phyloP scores from a whole-genome alignment of 164 flowering plant genomes.

The Hamamelis virginiana region DNA sequence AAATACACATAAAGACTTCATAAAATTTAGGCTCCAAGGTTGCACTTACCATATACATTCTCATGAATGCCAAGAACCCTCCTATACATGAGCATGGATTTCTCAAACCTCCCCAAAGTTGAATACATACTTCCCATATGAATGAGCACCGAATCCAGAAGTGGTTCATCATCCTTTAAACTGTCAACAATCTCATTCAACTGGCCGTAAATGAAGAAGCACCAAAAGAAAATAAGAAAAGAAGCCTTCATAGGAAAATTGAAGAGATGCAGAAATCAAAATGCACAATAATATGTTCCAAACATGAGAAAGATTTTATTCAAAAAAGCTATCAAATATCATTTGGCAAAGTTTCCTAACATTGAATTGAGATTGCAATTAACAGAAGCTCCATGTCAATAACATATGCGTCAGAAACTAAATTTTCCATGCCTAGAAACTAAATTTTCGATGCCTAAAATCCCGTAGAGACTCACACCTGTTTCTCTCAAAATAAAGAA shows the following conservation, averaged over 20 bases:
- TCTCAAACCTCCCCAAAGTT: slow-evolving; percentile 59
- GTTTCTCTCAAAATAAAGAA: background rate
- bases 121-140: slow-evolving; percentile 93
- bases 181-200: slow-evolving; percentile 46
- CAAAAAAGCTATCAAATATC: background rate
- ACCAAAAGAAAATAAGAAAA: slow-evolving; percentile 1
- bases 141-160: slow-evolving; percentile 66
- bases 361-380: background rate
- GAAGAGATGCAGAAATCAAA: background rate
- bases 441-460: background rate
- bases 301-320: background rate
- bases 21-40: background rate
- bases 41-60: slow-evolving; percentile 57
- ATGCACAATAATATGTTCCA: background rate
- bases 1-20: too few relatives aligned
- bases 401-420: background rate
- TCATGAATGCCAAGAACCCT: slow-evolving; percentile 62
- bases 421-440: background rate
- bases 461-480: background rate
- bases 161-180: slow-evolving; percentile 51
- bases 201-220: slow-evolving; percentile 35
- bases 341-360: background rate
- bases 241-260: background rate
- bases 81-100: slow-evolving; percentile 44
- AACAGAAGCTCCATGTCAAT: background rate